These are phyloP conservation scores for Phytopythium cucurbitacearum DNA, from an alignment of 352 stramenopile species.

Conservation along the genomic window DNA sequence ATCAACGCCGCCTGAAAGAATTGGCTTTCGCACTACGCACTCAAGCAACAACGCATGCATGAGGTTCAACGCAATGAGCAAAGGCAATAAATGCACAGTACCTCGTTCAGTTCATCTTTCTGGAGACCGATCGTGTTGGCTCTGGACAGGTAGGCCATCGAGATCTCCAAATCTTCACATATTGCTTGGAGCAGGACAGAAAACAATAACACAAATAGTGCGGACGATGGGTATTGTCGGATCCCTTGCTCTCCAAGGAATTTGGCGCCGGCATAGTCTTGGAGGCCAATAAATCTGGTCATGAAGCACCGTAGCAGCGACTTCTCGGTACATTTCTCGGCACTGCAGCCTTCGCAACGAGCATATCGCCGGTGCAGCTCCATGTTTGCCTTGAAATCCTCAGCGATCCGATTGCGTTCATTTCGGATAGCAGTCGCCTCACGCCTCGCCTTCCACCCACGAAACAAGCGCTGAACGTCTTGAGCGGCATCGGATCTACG, in stretches of 20 bases:
- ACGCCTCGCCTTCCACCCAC: constrained; percentile 30
- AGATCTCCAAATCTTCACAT: constrained; percentile 37
- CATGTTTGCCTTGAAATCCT: constrained; percentile 15
- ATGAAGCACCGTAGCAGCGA: constrained; percentile 52
- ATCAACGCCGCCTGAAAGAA: constrained; percentile 55
- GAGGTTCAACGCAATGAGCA: not conserved
- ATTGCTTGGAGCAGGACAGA: constrained; percentile 31
- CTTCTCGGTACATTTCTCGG: constrained; percentile 25
- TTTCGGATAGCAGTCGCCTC: constrained; percentile 20
- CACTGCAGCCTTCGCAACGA: constrained; percentile 23
- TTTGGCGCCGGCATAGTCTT: constrained; percentile 36
- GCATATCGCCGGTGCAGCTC: constrained; percentile 14
- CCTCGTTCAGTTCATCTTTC: constrained; percentile 26
- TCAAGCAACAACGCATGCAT: constrained; percentile 1
- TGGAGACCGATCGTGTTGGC: constrained; percentile 12
- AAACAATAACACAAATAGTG: constrained; percentile 37
- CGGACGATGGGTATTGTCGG: constrained; percentile 29
- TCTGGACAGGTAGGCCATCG: constrained; percentile 26
- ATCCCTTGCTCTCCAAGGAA: constrained; percentile 32
- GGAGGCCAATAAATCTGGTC: constrained; percentile 37
- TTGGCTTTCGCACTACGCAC: constrained; percentile 30
- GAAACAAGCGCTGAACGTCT: constrained; percentile 32
- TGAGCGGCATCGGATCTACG: constrained; percentile 19
- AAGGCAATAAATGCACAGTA: constrained; percentile 10
- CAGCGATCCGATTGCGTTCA: constrained; percentile 33